These are phyloP conservation scores for Tuctoria greenei DNA, from an alignment of 176 grass and related monocot genomes.

Conservation along the genomic window DNA sequence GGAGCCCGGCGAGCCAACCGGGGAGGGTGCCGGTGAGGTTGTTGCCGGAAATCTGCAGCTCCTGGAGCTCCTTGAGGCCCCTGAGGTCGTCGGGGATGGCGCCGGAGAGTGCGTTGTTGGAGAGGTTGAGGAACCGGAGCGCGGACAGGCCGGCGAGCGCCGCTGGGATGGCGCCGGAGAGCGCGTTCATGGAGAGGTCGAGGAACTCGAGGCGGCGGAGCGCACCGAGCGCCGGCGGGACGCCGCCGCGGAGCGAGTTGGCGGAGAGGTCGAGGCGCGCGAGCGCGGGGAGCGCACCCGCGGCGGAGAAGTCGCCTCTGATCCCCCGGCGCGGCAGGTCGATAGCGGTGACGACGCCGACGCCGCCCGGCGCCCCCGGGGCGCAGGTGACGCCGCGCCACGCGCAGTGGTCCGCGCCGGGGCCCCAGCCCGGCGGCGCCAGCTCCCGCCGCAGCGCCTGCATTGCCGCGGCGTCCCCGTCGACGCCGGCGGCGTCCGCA, in stretches of 20 bases:
- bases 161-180: slow-evolving; percentile 50
- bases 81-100: slow-evolving; percentile 52
- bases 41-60: slow-evolving; percentile 77
- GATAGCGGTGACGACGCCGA: slow-evolving; percentile 48
- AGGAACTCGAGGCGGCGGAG: slow-evolving; percentile 60
- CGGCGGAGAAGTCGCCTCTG: slow-evolving; percentile 58
- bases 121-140: slow-evolving; percentile 74
- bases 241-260: slow-evolving; percentile 52
- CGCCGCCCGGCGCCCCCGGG: background rate
- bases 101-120: slow-evolving; percentile 65
- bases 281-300: slow-evolving; percentile 36
- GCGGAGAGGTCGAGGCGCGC: slow-evolving; percentile 69
- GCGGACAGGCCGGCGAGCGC: slow-evolving; percentile 31
- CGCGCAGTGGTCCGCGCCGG: slow-evolving; percentile 47
- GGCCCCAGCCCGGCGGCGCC: slow-evolving; percentile 50
- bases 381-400: slow-evolving; percentile 82
- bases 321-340: slow-evolving; percentile 65
- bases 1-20: slow-evolving; percentile 56
- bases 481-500: background rate
- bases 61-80: slow-evolving; percentile 42
- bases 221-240: slow-evolving; percentile 45
- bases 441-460: slow-evolving; percentile 60
- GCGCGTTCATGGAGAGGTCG: slow-evolving; percentile 75
- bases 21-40: slow-evolving; percentile 70
- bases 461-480: slow-evolving; percentile 53